Evolutionary conservation across 306 rosid genomes (phyloP).

Genomic region (Fagus sylvatica): DNA sequence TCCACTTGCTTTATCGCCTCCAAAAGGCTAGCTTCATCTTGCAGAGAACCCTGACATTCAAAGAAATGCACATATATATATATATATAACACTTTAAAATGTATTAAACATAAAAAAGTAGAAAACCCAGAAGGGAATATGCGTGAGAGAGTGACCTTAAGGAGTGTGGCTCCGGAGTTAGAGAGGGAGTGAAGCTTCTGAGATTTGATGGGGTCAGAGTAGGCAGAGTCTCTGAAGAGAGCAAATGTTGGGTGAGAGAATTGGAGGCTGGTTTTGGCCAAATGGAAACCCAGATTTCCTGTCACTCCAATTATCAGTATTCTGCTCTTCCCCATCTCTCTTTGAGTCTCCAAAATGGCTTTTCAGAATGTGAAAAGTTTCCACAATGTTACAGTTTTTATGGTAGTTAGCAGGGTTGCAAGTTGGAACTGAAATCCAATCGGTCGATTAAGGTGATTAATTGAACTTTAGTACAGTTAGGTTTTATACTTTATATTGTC

Average conservation of each 20-base stretch:
- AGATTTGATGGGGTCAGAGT: constrained; percentile 52
- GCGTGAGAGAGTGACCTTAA: constrained; percentile 36
- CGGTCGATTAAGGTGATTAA: too few species aligned
- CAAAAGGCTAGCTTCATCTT: constrained; percentile 64
- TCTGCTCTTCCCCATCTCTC: constrained; percentile 49
- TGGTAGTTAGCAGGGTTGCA: too few species aligned
- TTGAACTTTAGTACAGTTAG: too few species aligned
- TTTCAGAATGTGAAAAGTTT: too few species aligned
- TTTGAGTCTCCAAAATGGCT: background rate
- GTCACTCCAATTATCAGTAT: constrained; percentile 71
- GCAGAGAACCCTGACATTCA: constrained; percentile 55
- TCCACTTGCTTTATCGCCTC: constrained; percentile 74
- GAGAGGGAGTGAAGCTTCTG: constrained; percentile 55
- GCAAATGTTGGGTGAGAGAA: constrained; percentile 74
- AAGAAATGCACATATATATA: background rate
- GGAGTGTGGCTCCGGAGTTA: constrained; percentile 56
- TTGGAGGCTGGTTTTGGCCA: constrained; percentile 59
- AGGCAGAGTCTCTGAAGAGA: constrained; percentile 57
- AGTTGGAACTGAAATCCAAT: too few species aligned
- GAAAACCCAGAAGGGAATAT: background rate
- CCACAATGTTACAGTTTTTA: too few species aligned
- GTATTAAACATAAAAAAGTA: background rate
- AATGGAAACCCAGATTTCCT: constrained; percentile 53
- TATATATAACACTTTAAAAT: background rate
- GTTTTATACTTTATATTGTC: too few species aligned